Evolutionary conservation across 2,329 filamentous ascomycete species (phyloP), one percentile per base, ranked within the genome.

Genomic region (Phoma sp.): DNA sequence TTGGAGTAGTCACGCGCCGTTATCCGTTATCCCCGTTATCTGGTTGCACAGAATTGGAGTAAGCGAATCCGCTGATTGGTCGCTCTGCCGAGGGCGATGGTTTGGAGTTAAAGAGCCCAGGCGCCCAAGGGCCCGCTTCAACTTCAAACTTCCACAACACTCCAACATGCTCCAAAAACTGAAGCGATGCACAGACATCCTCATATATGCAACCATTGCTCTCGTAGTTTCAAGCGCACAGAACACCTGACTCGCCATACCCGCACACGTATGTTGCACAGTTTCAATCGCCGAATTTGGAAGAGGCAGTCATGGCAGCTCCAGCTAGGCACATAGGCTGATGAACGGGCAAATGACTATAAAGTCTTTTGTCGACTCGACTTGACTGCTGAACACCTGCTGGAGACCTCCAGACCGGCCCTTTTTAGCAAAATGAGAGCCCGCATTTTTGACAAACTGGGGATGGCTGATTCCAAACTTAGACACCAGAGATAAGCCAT

Each of bases 401-500:
- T n/a, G n/a, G n/a, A n/a, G n/a, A n/a, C n/a, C n/a, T n/a, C n/a
- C n/a, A n/a, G n/a, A n/a, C n/a, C n/a, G n/a, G n/a, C n/a, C n/a
- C n/a, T n/a, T n/a, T n/a, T n/a, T n/a, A n/a, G n/a, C n/a, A n/a
- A n/a, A n/a, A n/a, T n/a, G n/a, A n/a, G n/a, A n/a, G n/a, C n/a
- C n/a, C n/a, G n/a, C n/a, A n/a, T n/a, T 25, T 9, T 25, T 25
- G 23, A 17, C 6, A 5, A 14, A 10, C 18, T 21, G 7, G 36
- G 29, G 17, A n/a, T 47, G 39, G 40, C 59, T 66, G 38, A 64
- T 53, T 50, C 30, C 40, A 30, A 37, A 14, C 38, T 25, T 43
- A 72, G 67, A 71, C 51, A 71, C 67, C 9, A 55, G 67, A 51
- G 67, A 72, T 33, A 71, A 72, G 49, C 68, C 67, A 2, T 72